Percentiles rank a stretch among this genome's conserved stretches.
These are phyloP conservation scores for Hibiscus tridactylites DNA, from an alignment of 345 rosid species.

Conservation along the genomic window DNA sequence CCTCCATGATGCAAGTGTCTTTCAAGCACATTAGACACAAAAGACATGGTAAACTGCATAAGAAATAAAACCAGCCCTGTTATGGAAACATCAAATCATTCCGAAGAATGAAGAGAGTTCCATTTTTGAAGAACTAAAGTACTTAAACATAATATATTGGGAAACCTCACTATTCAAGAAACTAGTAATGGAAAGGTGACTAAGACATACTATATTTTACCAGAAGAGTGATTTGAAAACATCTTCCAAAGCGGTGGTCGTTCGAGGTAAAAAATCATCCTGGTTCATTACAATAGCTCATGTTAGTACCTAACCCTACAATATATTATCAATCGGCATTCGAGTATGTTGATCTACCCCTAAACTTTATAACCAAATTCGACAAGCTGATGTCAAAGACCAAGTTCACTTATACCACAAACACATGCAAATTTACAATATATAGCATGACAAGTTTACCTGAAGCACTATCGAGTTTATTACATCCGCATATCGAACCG, in stretches of 20 bases:
- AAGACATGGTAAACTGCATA: conserved; percentile 83
- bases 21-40: conserved; percentile 81
- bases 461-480: conserved; percentile 81
- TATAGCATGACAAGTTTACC: conserved; percentile 26
- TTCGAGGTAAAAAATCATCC: conserved; percentile 97
- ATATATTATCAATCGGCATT: neutral
- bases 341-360: neutral
- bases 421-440: neutral
- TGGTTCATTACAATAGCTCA: conserved; percentile 27
- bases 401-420: neutral
- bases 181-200: conserved; percentile 19
- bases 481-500: conserved; percentile 81
- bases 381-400: neutral
- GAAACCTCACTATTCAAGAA: neutral
- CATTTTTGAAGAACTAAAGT: neutral
- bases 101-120: neutral
- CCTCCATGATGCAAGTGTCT: conserved; percentile 84
- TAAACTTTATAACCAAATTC: neutral
- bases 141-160: neutral
- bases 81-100: neutral
- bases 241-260: conserved; percentile 71
- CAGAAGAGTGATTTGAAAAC: conserved; percentile 80
- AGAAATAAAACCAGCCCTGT: conserved; percentile 15
- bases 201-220: conserved; percentile 50
- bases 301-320: conserved; percentile 12